Base-by-base conservation (phyloP, 2,329 filamentous ascomycete genomes). In the Cercospora janseana region DNA sequence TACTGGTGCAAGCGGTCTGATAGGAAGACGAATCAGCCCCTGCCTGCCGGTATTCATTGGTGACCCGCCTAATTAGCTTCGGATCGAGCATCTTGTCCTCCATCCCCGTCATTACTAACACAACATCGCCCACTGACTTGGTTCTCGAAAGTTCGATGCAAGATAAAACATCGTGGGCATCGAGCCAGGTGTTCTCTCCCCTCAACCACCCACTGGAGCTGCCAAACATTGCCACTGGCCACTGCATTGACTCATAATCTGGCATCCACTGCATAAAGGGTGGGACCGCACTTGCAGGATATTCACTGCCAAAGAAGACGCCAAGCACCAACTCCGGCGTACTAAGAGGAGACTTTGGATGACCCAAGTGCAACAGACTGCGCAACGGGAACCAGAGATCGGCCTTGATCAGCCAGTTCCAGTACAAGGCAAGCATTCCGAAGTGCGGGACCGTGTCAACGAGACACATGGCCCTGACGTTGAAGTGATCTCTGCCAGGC, bases 191-290 rank as follows among this genome's bases (percentile, higher is more conserved):
- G 20, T 46, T 45, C 18, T 35, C 38, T 13, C 54, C 52, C 15
- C 32, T 21, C 28, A 42, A 27, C 45, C 52, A 68, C 7, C 72
- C 68, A 54, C 79, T 78, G 2, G 68, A 63, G 29, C 32, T 38
- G 24, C 55, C 60, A 51, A 77, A 68, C 67, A 79, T 76, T 44
- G 74, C 73, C 27, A 76, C 49, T 0, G 76, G 72, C 78, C 77
- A 81, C 24, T 72, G 58, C 59, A 77, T 76, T 54, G 71, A 76
- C 59, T 81, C 78, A 54, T 78, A 82, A 3, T 70, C 68, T 20
- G 69, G 70, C 50, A 76, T 66, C 3, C 69, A 67, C 35, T 13
- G 35, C 35, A 40, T 26, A 23, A 40, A 40, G 21, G 1, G 60
- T 56, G 75, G 72, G 45, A 81, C 75, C 2, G 67, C 63, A 2